Percentiles rank a stretch among this genome's conserved stretches.
phyloP scores from a whole-genome alignment of 305 asterid species.

The Fraxinus nigra region DNA sequence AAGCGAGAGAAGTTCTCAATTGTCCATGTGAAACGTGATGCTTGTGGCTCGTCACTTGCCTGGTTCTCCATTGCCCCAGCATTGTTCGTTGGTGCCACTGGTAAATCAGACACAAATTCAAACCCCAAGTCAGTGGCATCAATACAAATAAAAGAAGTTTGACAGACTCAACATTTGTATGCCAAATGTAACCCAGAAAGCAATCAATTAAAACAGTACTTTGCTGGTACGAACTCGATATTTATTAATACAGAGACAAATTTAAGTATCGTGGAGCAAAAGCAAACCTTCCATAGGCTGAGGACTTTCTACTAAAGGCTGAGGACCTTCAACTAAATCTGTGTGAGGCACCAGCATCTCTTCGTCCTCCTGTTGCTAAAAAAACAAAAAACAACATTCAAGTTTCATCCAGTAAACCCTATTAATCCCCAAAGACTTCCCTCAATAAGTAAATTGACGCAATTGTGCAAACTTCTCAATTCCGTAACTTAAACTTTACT shows the following conservation, averaged over 20 bases:
- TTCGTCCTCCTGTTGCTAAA: constrained; percentile 49
- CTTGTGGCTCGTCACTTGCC: constrained; percentile 79
- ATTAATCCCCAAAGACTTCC: neutral
- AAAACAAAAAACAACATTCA: neutral
- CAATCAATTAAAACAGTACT: neutral
- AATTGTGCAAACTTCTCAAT: neutral
- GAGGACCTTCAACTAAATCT: constrained; percentile 53
- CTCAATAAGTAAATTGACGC: neutral
- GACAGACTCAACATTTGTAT: constrained; percentile 2
- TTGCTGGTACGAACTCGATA: neutral
- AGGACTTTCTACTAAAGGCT: constrained; percentile 51
- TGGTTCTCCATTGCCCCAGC: constrained; percentile 69
- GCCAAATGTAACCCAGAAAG: constrained; percentile 3
- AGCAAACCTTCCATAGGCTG: constrained; percentile 49
- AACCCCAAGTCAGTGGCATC: neutral
- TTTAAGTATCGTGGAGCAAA: neutral
- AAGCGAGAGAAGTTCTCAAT: constrained; percentile 76
- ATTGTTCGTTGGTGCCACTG: constrained; percentile 55
- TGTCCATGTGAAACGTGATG: constrained; percentile 77
- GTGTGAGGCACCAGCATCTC: constrained; percentile 60
- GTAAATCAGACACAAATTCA: constrained; percentile 9
- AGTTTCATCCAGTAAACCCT: neutral
- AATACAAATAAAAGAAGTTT: neutral
- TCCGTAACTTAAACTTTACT: neutral
- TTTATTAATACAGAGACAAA: neutral